Evolutionary conservation across 768 basidiomycete species (phyloP).

Genomic region (Pulveroboletus frians): DNA sequence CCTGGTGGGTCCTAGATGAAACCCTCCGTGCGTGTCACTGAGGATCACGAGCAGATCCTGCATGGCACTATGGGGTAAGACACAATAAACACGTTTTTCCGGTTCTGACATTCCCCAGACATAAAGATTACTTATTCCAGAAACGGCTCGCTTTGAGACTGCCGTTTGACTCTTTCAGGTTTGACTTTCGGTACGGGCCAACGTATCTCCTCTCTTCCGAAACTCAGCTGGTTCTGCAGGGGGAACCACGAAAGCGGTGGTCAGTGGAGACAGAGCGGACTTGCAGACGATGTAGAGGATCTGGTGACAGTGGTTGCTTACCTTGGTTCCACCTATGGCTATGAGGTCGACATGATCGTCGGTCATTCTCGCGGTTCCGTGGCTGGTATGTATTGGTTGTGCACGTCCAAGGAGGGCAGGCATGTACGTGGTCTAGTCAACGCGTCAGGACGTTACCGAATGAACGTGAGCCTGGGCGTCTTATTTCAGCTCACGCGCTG

Average conservation of each 20-base stretch:
- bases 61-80: conserved; percentile 76
- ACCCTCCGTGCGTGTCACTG: conserved; percentile 7
- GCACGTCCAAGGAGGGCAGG: conserved; percentile 53
- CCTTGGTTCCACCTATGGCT: conserved; percentile 55
- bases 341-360: conserved; percentile 62
- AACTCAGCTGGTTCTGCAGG: conserved; percentile 32
- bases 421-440: conserved; percentile 63
- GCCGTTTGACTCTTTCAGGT: conserved; percentile 77
- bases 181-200: conserved; percentile 70
- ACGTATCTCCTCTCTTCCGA: conserved; percentile 1
- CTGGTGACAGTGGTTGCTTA: conserved; percentile 59
- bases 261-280: conserved; percentile 53
- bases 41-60: conserved; percentile 50
- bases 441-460: conserved; percentile 71
- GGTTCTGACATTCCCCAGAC: conserved; percentile 39
- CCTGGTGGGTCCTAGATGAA: conserved; percentile 42
- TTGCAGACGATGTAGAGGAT: conserved; percentile 62
- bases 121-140: conserved; percentile 83
- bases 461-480: conserved; percentile 48
- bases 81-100: neutral
- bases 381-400: conserved; percentile 64
- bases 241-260: conserved; percentile 77
- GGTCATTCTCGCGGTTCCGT: conserved; percentile 77
- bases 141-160: conserved; percentile 60
- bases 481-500: neutral